Evolutionary conservation across 2,329 filamentous ascomycete species (phyloP).

Genomic region (Laburnicola sp.): DNA sequence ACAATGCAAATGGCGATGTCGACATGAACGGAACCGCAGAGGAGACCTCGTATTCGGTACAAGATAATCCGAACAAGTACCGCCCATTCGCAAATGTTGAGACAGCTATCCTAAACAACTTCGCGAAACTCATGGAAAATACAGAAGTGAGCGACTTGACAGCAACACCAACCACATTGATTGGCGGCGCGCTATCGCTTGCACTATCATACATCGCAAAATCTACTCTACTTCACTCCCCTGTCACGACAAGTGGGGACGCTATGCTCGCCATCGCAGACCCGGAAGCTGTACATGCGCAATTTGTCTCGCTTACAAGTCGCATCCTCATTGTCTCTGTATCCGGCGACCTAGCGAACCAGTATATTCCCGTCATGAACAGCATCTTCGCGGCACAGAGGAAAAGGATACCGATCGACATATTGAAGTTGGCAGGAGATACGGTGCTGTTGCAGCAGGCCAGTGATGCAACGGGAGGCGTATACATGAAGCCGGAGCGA

Average conservation of each 20-base stretch:
- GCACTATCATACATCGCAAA: conserved; percentile 92
- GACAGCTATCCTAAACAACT: conserved; percentile 72
- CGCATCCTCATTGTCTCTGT: conserved; percentile 90
- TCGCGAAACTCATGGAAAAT: conserved; percentile 70
- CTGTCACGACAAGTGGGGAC: conserved; percentile 52
- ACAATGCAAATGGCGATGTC: conserved; percentile 27
- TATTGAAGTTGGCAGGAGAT: conserved; percentile 80
- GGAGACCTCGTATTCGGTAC: conserved; percentile 25
- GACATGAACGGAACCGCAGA: conserved; percentile 32
- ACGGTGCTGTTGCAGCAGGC: conserved; percentile 96
- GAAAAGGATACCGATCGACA: conserved; percentile 86
- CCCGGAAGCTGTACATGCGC: conserved; percentile 39
- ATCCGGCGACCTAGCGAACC: conserved; percentile 79
- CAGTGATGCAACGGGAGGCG: conserved; percentile 69
- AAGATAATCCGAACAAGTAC: conserved; percentile 78
- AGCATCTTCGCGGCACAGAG: conserved; percentile 93
- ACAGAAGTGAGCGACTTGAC: conserved; percentile 67
- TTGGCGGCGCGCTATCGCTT: conserved; percentile 87
- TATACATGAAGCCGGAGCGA: conserved; percentile 63
- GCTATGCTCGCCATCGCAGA: conserved; percentile 52
- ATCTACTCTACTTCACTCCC: conserved; percentile 58
- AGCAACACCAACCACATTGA: conserved; percentile 75
- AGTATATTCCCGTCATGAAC: conserved; percentile 99
- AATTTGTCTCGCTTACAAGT: conserved; percentile 63
- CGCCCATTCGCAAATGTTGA: conserved; percentile 89